Base-by-base conservation (phyloP, 1,284 basidiomycete species). In the Cutaneotrichosporon curvatum region DNA sequence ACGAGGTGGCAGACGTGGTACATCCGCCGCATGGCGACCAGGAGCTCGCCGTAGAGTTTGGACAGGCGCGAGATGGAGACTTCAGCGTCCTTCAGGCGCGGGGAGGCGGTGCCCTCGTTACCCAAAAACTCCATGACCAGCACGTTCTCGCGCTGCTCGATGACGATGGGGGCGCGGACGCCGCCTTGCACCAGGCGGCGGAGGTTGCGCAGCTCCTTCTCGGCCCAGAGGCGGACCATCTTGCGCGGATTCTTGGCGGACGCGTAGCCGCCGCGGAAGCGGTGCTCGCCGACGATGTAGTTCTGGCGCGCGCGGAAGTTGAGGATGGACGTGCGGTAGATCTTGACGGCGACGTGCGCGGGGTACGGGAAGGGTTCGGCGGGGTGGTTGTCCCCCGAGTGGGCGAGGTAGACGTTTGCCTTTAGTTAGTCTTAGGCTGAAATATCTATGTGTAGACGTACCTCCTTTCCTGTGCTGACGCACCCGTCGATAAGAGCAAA, bases 211-310 rank as follows among this genome's bases (percentile, higher is more conserved):
- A 96, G 85, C 70, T 99, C 95, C 73, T 99, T 99, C 71, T 98
- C 95, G 0, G 95, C 95, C 95, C 95, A 99, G 7, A 98, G 74
- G 11, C 89, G 80, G 15, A 99, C 94, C 94, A 99, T 98, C 74
- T 99, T 99, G 33, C 95, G 81, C 9, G 95, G 94, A 65, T 98
- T 99, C 57, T 81, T 82, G 15, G 67, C 66, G 42, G 84, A 83
- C 56, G 84, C 84, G 70, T 98, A 98, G 7, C 94, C 94, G 53
- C 85, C 81, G 32, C 89, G 79, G 74, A 98, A 98, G 9, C 95
- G 83, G 64, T 87, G 85, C 67, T 98, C 95, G 40, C 79, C 79
- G 0, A 82, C 81, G 28, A 97, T 91, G 69, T 97, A 97, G 48
- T 87, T 85, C 65, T 95, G 90, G 11, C 95, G 82, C 61, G 97